Conservation (phyloP, 2,329 filamentous ascomycete species). For the Iodosphaeria phyllophila region DNA sequence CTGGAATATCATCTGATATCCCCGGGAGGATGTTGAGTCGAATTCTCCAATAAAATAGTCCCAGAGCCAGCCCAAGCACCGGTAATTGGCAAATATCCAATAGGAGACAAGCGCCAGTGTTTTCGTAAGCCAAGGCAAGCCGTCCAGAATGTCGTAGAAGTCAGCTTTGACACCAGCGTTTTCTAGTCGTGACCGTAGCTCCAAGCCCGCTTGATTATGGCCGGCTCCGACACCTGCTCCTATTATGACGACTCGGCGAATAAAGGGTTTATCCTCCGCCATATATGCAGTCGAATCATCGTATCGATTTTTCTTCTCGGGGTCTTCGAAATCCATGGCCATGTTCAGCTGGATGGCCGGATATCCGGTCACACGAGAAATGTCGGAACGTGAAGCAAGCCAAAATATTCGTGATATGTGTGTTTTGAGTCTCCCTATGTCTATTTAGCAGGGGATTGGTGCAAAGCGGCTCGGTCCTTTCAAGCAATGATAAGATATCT, state of each 20-base stretch:
- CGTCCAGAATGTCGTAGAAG: slow-evolving; percentile 1
- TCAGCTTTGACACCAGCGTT: not conserved
- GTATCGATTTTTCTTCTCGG: too few species aligned
- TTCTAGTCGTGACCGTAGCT: not conserved
- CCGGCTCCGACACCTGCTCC: slow-evolving; percentile 1
- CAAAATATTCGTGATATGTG: too few species aligned
- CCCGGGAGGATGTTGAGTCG: not conserved
- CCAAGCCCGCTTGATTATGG: not conserved
- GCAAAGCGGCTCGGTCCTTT: too few species aligned
- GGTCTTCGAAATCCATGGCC: too few species aligned
- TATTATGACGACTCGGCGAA: not conserved
- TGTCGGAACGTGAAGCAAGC: too few species aligned
- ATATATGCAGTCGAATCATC: too few species aligned
- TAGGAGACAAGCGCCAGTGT: not conserved
- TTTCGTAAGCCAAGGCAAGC: not conserved
- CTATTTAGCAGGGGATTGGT: too few species aligned
- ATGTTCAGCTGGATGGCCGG: too few species aligned
- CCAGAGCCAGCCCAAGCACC: not conserved
- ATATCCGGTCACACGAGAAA: too few species aligned
- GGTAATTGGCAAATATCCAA: not conserved
- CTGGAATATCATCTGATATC: not conserved
- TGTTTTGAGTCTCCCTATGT: too few species aligned
- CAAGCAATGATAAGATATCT: too few species aligned
- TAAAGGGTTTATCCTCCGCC: too few species aligned
- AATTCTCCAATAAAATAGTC: not conserved